These are phyloP conservation scores for Sisymbrium irio DNA, from an alignment of 345 rosid species.

Conservation along the genomic window DNA sequence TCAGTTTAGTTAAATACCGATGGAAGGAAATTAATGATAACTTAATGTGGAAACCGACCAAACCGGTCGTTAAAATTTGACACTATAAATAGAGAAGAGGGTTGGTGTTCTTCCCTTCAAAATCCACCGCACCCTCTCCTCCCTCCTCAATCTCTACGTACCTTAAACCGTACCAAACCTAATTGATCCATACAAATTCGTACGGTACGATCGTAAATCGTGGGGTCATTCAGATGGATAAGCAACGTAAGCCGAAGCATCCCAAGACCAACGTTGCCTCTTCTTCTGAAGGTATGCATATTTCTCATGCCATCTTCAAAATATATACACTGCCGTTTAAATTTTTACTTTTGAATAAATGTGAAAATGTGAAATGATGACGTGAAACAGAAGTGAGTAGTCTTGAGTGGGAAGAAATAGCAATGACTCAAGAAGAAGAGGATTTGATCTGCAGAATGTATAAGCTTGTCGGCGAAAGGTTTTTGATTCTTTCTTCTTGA, in stretches of 20 bases:
- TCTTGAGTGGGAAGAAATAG: slow-evolving; percentile 43
- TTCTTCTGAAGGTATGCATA: slow-evolving; percentile 30
- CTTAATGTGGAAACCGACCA: slow-evolving; percentile 31
- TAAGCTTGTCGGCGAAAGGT: slow-evolving; percentile 59
- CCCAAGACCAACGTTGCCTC: slow-evolving; percentile 19
- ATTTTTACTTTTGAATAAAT: background rate
- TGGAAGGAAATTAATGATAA: background rate
- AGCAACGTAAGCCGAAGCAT: slow-evolving; percentile 34
- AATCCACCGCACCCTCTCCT: background rate
- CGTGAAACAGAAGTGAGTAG: slow-evolving; percentile 47
- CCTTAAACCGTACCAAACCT: slow-evolving; percentile 1
- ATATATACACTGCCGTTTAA: background rate
- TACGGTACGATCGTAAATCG: background rate
- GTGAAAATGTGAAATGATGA: slow-evolving; percentile 2
- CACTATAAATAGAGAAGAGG: slow-evolving; percentile 28
- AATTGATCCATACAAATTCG: background rate
- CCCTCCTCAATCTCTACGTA: background rate
- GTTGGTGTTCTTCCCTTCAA: slow-evolving; percentile 5
- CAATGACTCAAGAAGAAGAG: slow-evolving; percentile 53
- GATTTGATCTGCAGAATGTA: slow-evolving; percentile 53
- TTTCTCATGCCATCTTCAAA: background rate
- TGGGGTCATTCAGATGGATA: slow-evolving; percentile 25
- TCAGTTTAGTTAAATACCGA: background rate
- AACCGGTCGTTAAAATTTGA: slow-evolving; percentile 21
- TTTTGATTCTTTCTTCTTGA: background rate